Evolutionary conservation across 2,329 filamentous ascomycete genomes (phyloP), one percentile per base, ranked within the genome.

Genomic region (Ceratocystiopsis sp.): DNA sequence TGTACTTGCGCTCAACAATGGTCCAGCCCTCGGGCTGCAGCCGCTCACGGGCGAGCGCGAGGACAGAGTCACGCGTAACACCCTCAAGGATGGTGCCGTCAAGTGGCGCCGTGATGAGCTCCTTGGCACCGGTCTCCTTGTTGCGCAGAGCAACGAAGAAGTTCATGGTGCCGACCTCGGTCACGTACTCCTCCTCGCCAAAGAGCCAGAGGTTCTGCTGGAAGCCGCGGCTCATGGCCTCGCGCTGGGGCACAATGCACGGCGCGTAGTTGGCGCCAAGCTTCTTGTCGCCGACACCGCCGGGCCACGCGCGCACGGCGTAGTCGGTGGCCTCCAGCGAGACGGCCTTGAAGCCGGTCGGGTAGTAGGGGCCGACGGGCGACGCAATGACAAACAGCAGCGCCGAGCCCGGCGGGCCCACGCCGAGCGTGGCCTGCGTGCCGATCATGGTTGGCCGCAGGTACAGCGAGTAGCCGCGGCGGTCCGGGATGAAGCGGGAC

Each of bases 121-220:
- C 87, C 57, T 87, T 89, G 65, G 87, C 74, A 9, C 89, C 91
- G 13, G 85, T 91, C 60, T 83, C 71, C 69, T 83, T 84, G 67
- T 93, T 78, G 65, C 77, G 78, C 53, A 96, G 64, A 37, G 82
- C 87, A 32, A 81, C 80, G 56, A 96, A 98, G 59, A 98, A 78
- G 65, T 98, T 98, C 91, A 98, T 98, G 45, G 91, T 96, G 55
- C 91, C 91, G 45, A 95, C 91, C 64, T 98, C 91, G 39, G 91
- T 98, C 46, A 96, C 80, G 56, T 80, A 94, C 61, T 96, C 85
- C 62, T 96, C 85, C 57, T 93, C 80, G 37, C 87, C 87, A 58
- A 96, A 98, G 32, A 98, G 68, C 91, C 91, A 98, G 43, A 98
- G 71, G 64, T 96, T 98, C 68, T 98, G 91, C 65, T 96, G 89